A percentile compares a stretch with the other conserved stretches of the same genome.
phyloP scores from a whole-genome alignment of 2,329 filamentous ascomycete species.

The Paramyrothecium roridum region DNA sequence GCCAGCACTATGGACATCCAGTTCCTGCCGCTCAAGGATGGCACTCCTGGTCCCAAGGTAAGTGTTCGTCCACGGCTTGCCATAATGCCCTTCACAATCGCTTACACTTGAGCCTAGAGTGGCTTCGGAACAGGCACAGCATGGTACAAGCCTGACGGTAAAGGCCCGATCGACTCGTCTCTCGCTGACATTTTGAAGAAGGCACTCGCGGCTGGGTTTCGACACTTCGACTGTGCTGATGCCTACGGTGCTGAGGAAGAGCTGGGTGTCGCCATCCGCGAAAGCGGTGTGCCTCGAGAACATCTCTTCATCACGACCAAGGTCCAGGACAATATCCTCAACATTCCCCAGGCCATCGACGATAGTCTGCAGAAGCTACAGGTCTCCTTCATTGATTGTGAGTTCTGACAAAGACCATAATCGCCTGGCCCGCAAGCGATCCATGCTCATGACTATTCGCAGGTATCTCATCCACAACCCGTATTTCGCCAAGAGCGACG shows the following conservation, averaged over 20 bases:
- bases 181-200: slow-evolving; percentile 5
- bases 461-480: too few relatives aligned
- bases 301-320: slow-evolving; percentile 55
- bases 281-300: slow-evolving; percentile 40
- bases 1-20: background rate
- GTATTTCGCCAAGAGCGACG: too few relatives aligned
- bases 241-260: slow-evolving; percentile 50
- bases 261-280: slow-evolving; percentile 43
- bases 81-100: background rate
- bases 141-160: slow-evolving; percentile 4
- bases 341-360: slow-evolving; percentile 1
- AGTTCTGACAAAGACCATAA: too few relatives aligned
- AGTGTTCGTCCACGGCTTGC: background rate
- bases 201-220: slow-evolving; percentile 52
- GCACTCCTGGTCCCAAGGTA: slow-evolving; percentile 3
- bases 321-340: background rate
- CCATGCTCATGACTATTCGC: too few relatives aligned
- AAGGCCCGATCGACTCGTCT: background rate
- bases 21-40: slow-evolving; percentile 1
- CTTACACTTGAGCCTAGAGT: background rate
- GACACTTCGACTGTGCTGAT: slow-evolving; percentile 61
- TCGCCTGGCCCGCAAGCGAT: too few relatives aligned
- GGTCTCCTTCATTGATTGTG: too few relatives aligned
- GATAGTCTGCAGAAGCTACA: slow-evolving; percentile 1
- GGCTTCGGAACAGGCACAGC: slow-evolving; percentile 4